Base-by-base conservation (phyloP, 1,284 basidiomycete genomes). In the Cutaneotrichosporon cyanovorans region DNA sequence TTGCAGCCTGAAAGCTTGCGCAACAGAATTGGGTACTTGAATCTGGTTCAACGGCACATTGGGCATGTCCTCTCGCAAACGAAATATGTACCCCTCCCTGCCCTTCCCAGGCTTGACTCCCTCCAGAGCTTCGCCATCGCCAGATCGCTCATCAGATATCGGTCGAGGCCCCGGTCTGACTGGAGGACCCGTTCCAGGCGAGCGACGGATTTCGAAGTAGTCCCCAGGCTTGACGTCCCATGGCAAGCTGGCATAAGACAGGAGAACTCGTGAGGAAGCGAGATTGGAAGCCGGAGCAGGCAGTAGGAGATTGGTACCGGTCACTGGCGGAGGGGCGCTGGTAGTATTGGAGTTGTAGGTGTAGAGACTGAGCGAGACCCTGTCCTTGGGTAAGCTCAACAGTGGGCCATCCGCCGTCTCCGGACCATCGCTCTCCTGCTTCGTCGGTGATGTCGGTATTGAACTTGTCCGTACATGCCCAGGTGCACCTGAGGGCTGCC, bases 1-100 rank as follows among this genome's bases (percentile, higher is more conserved):
- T 28, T 64, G 61, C 14, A 74, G 61, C 8, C 61, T 60, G 55
- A 73, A 73, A 11, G 67, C 64, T 19, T 57, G 47, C 3, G 67
- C 67, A 10, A 68, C 62, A 0, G 57, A 55, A 30, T 63, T 65
- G 2, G 67, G 67, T 8, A 69, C 60, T 39, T 69, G 65, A 14
- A 69, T 65, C 48, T 69, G 67, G 47, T 60, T 59, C 18, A 57
- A 40, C 11, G 62, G 63, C 2, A 63, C 55, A 5, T 52, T 58
- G 2, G 64, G 60, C 15, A 45, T 33, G 45, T 69, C 63, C 16
- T 65, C 65, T 2, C 62, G 60, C 1, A 65, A 51, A 10, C 63
- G 53, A 43, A 68, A 66, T n/a, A 69, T 57, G 41, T 62, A 69
- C 14, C 63, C 61, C 42, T 69, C 61, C 30, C 66, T 50, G 12